Conservation (phyloP, 2,329 filamentous ascomycete genomes). For the Cryphonectria carpinicola region DNA sequence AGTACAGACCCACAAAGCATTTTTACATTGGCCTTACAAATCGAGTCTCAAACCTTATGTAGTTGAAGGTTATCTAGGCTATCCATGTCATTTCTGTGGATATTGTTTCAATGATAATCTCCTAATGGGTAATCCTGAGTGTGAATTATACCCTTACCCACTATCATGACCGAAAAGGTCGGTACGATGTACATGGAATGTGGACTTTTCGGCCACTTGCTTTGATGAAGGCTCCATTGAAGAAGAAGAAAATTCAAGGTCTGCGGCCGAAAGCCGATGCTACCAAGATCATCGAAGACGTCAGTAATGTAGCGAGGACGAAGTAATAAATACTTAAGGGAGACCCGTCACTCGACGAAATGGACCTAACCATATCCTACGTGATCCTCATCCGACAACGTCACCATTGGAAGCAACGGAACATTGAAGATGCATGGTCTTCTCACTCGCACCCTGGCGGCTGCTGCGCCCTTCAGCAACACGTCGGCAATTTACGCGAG, state of each 20-base stretch:
- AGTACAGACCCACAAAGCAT: neutral
- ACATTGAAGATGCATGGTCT: constrained; percentile 1
- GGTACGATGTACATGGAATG: neutral
- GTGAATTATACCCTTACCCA: neutral
- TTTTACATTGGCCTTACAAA: neutral
- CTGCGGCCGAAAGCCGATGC: neutral
- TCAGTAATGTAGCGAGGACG: neutral
- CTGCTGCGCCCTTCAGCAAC: constrained; percentile 3
- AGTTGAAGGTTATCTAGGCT: neutral
- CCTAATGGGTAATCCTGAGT: neutral
- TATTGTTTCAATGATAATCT: neutral
- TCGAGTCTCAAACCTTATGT: neutral
- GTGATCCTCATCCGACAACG: neutral
- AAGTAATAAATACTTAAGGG: neutral
- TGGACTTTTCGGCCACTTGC: neutral
- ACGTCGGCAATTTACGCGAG: neutral
- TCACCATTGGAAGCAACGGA: neutral
- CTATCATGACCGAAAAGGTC: neutral
- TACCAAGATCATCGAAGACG: neutral
- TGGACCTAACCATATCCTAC: neutral
- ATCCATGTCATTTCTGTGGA: constrained; percentile 2
- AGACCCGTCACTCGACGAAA: neutral
- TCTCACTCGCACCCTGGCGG: constrained; percentile 2
- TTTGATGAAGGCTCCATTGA: constrained; percentile 2
- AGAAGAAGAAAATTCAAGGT: neutral